Percentiles rank a stretch among this genome's conserved stretches.
These are phyloP conservation scores for Posidonia australis DNA, from an alignment of 106 monocot genomes.

Conservation along the genomic window DNA sequence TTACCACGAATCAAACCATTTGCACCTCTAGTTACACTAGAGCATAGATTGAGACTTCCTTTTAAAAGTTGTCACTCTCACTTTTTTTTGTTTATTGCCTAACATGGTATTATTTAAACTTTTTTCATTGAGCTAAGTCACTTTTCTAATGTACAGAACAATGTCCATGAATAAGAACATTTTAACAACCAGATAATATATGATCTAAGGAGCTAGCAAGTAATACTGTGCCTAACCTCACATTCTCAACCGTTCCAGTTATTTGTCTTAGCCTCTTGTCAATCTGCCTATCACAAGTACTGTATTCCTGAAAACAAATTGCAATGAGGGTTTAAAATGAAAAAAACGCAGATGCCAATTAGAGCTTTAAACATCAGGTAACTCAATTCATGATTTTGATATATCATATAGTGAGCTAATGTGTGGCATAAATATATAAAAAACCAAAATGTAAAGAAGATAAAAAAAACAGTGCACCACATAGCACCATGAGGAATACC, in stretches of 20 bases:
- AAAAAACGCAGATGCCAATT: not conserved
- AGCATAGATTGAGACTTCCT: too few relatives aligned
- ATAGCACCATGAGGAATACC: conserved; percentile 22
- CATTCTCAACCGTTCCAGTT: conserved; percentile 46
- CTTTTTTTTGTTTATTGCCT: too few relatives aligned
- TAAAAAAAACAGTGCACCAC: not conserved
- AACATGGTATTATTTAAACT: too few relatives aligned
- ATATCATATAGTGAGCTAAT: not conserved
- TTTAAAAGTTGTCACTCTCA: too few relatives aligned
- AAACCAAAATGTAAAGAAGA: not conserved
- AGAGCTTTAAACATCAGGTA: too few relatives aligned
- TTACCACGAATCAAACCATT: too few relatives aligned
- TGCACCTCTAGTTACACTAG: too few relatives aligned
- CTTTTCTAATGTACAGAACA: too few relatives aligned
- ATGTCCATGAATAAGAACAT: too few relatives aligned
- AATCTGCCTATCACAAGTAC: conserved; percentile 43
- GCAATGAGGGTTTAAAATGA: not conserved
- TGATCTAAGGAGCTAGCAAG: not conserved
- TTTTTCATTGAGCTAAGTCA: too few relatives aligned
- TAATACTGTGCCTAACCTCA: conserved; percentile 33
- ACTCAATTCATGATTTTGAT: not conserved
- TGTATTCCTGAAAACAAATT: conserved; percentile 37
- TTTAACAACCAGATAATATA: not conserved
- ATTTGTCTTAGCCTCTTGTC: conserved; percentile 41
- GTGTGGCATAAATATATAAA: not conserved